phyloP scores from a whole-genome alignment of 75 land plant species.

The Sequoia sempervirens region DNA sequence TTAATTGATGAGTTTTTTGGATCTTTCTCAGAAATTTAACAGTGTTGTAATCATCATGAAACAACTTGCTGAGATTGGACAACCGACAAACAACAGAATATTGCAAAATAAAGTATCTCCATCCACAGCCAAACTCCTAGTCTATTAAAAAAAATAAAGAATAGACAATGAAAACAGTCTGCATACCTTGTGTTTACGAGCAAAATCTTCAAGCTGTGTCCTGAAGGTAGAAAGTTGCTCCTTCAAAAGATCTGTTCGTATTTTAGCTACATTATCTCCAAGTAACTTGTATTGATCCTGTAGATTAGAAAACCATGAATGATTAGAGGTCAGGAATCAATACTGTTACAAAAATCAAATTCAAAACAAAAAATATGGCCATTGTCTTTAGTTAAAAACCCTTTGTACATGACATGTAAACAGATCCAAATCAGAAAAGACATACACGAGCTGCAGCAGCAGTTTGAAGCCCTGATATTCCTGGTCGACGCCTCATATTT shows the following conservation, averaged over 20 bases:
- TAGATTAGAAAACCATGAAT: slow-evolving; percentile 4
- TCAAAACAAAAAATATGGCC: not conserved
- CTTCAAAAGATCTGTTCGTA: slow-evolving; percentile 86
- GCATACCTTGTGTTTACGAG: slow-evolving; percentile 88
- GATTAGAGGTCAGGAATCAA: not conserved
- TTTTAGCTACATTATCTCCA: slow-evolving; percentile 91
- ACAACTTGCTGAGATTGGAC: not conserved
- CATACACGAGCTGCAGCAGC: slow-evolving; percentile 84
- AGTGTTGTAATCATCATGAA: not conserved
- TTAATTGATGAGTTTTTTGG: not conserved
- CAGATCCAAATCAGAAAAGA: not conserved
- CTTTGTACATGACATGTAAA: not conserved
- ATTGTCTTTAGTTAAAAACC: not conserved
- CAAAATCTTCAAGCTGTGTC: slow-evolving; percentile 90
- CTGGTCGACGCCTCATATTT: slow-evolving; percentile 89
- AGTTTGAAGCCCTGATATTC: slow-evolving; percentile 82
- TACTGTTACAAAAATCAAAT: not conserved
- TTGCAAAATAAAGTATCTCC: not conserved
- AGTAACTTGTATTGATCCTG: slow-evolving; percentile 81
- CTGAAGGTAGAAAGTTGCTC: slow-evolving; percentile 89
- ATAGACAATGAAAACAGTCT: not conserved
- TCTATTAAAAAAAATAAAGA: not conserved
- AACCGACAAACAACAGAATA: not conserved
- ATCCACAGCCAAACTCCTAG: not conserved
- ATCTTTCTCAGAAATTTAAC: not conserved